Base-by-base conservation (phyloP, 1,139 yeast genomes). In the Kodamaea fungicola region DNA sequence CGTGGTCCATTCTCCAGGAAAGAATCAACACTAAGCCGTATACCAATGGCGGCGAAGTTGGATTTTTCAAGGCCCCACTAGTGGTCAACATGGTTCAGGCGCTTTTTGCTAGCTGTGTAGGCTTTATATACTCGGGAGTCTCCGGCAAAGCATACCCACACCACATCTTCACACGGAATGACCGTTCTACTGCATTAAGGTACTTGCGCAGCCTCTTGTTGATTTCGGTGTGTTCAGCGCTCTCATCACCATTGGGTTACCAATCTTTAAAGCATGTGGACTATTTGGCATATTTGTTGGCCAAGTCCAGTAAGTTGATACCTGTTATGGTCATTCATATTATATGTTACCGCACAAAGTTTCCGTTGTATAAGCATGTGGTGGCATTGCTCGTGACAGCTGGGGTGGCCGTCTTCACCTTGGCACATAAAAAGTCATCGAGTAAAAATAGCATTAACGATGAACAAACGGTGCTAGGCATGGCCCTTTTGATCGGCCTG, bases 1-100 rank as follows among this genome's bases (percentile, higher is more conserved):
- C 92, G 2, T 92, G 98, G 98, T 90, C 96, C 0, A 73, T 87
- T 27, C 73, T 90, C 10, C 97, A 92, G 54, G 98, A 92, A 57
- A 80, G 94, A 36, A 79, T 92, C 47, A 77, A 89, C 22, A 80
- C 94, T 3, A 83, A 82, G 34, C 79, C 87, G 4, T 89, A 89
- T 60, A 48, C 54, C 31, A 46, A 51, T 32, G 32, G 44, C 8
- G 65, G 71, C 6, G 75, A 74, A 30, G 62, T 70, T 12, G 71
- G 67, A 30, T 71, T 68, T 38, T 89, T 87, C 63, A 75, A 80
- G 42, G 82, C 89, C 1, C 92, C 97, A 0, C 69, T 87, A 42
- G 71, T 88, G 13, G 77, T 90, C 42, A 88, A 86, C 49, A 62
- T 80, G 12, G 66, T 80, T 2, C 97, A 92, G 61, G 82, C 90